A percentile compares a stretch with the other conserved stretches of the same genome.
Conservation (phyloP, 2,329 filamentous ascomycete genomes). For the Exophiala phaeomuriformis region DNA sequence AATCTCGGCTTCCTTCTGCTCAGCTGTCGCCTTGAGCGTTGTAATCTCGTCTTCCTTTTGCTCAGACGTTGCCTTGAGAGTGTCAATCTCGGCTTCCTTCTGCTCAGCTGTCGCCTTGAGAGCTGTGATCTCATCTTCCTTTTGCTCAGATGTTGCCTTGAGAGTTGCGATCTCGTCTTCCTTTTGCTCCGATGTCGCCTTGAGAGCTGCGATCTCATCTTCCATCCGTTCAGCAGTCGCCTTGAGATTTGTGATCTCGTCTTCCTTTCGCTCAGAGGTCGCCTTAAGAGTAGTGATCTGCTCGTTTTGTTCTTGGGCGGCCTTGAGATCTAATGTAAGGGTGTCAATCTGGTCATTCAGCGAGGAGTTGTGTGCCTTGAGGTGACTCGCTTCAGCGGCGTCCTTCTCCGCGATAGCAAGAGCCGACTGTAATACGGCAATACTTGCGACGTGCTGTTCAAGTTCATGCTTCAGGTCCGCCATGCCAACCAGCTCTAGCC, state of each 20-base stretch:
- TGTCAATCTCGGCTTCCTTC: too few relatives aligned
- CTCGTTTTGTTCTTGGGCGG: neutral
- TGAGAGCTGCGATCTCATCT: neutral
- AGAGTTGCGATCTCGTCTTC: slow-evolving; percentile 1
- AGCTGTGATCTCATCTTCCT: too few relatives aligned
- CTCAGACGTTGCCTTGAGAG: too few relatives aligned
- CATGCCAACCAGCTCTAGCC: neutral
- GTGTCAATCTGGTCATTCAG: neutral
- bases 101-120: neutral
- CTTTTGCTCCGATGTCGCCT: neutral
- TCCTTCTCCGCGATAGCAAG: slow-evolving; percentile 4
- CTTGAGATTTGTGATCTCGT: neutral
- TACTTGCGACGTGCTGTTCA: neutral
- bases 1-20: slow-evolving; percentile 3
- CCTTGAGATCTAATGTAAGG: slow-evolving; percentile 1
- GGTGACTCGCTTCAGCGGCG: neutral
- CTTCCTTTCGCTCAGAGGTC: neutral
- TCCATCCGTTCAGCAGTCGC: too few relatives aligned
- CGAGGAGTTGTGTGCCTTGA: neutral
- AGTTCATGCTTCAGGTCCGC: neutral
- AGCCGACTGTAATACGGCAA: neutral
- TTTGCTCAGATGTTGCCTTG: too few relatives aligned
- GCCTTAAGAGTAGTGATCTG: slow-evolving; percentile 2
- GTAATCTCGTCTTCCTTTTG: too few relatives aligned
- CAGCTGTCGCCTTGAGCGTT: neutral